Base-by-base conservation (phyloP, 257 asterid genomes). In the Buddleja alternifolia region DNA sequence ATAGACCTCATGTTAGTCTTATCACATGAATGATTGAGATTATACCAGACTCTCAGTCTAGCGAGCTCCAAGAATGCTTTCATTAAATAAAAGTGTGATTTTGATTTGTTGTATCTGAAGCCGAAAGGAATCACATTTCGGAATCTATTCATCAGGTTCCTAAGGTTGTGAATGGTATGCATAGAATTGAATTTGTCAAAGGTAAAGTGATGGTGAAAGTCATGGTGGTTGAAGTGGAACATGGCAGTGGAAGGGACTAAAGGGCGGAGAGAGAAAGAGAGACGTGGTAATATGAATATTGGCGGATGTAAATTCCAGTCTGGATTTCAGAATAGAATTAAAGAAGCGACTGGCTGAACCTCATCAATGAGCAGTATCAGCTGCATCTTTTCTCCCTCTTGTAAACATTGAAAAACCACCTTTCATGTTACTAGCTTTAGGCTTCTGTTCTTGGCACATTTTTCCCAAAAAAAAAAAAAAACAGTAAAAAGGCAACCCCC, bases 301-400 rank as follows among this genome's bases (percentile, higher is more conserved):
- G 24, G 21, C 16, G 60, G 17, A 60, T n/a, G 17, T 24, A 25
- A 21, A 10, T 12, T 14, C 7, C 2, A 8, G 10, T n/a, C 16
- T 55, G 34, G 50, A 39, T 15, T 51, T 60, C 8, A n/a, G n/a
- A n/a, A n/a, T 21, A 21, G 21, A 9, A 7, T 17, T 32, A 29
- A 32, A 69, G 67, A 16, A 59, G 29, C 1, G 23, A 23, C 6
- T 50, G 10, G 36, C 36, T 10, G 52, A 50, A 10, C 50, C 68
- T 14, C 66, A 25, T 60, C 5, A 70, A 24, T 15, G 70, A 60
- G 5, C 46, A 41, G 19, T 14, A 42, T 44, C 42, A 48, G 55
- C 55, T 37, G 69, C 39, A 61, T 29, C 47, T 32, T 39, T n/a
- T 14, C 52, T 51, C 61, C 55, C 55, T 48, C 50, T 37, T 1